phyloP scores from a whole-genome alignment of 371 early-diverging fungal species.

The Mortierella sp. region DNA sequence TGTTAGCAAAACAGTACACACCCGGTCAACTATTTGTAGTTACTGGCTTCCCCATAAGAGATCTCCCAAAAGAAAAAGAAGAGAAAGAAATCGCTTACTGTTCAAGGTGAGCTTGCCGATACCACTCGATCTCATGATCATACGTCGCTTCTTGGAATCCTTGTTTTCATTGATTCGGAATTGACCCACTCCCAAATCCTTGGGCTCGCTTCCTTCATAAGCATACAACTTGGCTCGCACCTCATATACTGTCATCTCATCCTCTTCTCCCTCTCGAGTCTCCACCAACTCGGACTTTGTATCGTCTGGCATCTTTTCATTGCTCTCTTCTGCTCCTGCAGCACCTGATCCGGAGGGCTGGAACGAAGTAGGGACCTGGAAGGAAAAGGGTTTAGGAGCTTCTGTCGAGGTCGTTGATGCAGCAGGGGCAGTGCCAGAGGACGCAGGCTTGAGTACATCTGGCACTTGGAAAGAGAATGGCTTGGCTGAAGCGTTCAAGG shows the following conservation, averaged over 20 bases:
- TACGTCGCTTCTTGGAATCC: conserved; percentile 30
- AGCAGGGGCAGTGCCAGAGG: neutral
- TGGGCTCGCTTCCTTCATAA: conserved; percentile 7
- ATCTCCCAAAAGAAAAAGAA: neutral
- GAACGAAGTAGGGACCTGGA: neutral
- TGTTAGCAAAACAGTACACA: neutral
- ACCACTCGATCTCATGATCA: conserved; percentile 45
- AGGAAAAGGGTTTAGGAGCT: neutral
- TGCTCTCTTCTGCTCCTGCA: conserved; percentile 5
- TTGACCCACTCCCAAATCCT: conserved; percentile 43
- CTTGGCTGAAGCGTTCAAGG: neutral
- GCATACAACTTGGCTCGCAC: conserved; percentile 35
- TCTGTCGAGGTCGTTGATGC: too few species aligned
- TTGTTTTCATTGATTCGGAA: conserved; percentile 45
- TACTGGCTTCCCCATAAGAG: neutral
- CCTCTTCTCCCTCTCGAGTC: conserved; percentile 41
- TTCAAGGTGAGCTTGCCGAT: conserved; percentile 34
- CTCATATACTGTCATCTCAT: conserved; percentile 38
- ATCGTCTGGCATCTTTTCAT: conserved; percentile 37
- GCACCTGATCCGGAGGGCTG: neutral
- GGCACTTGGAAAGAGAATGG: conserved; percentile 25
- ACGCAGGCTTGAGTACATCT: neutral
- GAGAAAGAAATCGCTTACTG: conserved; percentile 15
- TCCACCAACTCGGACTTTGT: conserved; percentile 39
- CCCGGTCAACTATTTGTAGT: too few species aligned